These are phyloP conservation scores for Asclepias syriaca DNA, from an alignment of 257 asterid species.

Conservation along the genomic window DNA sequence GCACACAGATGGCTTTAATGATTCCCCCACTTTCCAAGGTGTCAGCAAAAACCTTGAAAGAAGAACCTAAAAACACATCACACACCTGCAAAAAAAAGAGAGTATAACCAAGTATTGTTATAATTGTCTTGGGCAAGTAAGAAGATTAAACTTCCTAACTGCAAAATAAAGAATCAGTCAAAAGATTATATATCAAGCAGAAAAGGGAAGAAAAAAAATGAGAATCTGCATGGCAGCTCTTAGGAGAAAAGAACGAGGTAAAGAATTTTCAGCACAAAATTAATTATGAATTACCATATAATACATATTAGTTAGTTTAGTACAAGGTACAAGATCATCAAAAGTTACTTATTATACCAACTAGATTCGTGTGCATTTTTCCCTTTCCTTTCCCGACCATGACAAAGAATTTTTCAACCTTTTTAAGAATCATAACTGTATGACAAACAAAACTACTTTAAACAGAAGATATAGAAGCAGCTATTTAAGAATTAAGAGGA, in stretches of 20 bases:
- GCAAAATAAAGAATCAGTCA: not conserved
- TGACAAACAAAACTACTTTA: not conserved
- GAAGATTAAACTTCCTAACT: not conserved
- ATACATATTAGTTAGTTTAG: too few relatives aligned
- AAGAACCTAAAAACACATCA: conserved; percentile 50
- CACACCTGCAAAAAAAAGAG: conserved; percentile 58
- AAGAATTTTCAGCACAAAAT: not conserved
- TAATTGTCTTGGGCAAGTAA: not conserved
- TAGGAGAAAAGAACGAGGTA: not conserved
- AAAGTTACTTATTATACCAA: not conserved
- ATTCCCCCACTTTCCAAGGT: conserved; percentile 60
- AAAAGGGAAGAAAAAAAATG: too few relatives aligned
- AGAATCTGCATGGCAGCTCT: not conserved
- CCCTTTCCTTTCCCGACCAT: not conserved
- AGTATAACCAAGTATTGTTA: conserved; percentile 1
- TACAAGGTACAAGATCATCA: not conserved
- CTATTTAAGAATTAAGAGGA: not conserved
- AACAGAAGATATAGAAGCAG: not conserved
- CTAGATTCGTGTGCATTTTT: not conserved
- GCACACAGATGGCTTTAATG: conserved; percentile 71
- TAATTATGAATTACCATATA: not conserved
- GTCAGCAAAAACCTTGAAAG: conserved; percentile 88
- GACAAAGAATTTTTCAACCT: not conserved
- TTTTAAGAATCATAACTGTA: not conserved
- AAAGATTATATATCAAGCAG: not conserved